These are phyloP conservation scores for Clavariopsis aquatica DNA, from an alignment of 495 filamentous ascomycete genomes.

Conservation along the genomic window DNA sequence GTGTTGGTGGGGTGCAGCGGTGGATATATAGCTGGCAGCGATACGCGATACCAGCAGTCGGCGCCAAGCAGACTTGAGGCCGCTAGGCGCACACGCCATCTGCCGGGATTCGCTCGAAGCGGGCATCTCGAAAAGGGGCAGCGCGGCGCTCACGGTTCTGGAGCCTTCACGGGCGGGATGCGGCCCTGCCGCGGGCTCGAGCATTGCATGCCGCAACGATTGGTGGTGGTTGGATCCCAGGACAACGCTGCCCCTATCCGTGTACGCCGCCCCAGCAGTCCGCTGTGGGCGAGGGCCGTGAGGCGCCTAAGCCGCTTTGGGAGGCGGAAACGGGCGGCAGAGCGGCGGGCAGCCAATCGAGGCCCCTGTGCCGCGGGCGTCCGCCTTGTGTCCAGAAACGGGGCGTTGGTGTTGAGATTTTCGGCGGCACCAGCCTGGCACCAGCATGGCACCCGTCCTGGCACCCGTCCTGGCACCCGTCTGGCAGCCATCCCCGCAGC, in stretches of 20 bases:
- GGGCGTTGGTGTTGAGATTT: too few relatives aligned
- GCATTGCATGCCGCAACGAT: not conserved
- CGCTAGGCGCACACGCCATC: conserved; percentile 4
- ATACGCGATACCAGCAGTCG: conserved; percentile 3
- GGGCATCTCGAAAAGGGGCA: not conserved
- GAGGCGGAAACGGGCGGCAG: not conserved
- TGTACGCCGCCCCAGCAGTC: not conserved
- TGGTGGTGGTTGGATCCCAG: not conserved
- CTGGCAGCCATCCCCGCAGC: too few relatives aligned
- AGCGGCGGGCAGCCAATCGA: not conserved
- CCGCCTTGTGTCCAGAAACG: not conserved
- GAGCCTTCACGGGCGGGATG: not conserved
- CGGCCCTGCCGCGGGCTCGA: not conserved
- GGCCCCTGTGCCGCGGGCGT: not conserved
- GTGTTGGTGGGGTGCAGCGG: conserved; percentile 2
- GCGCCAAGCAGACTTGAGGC: conserved; percentile 1
- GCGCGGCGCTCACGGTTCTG: not conserved
- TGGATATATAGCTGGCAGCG: conserved; percentile 14
- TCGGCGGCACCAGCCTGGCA: too few relatives aligned
- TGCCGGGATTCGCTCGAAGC: not conserved
- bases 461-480: not conserved
- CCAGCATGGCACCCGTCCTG: too few relatives aligned
- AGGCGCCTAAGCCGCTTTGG: not conserved
- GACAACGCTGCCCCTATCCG: not conserved
- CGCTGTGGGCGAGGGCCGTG: not conserved